Evolutionary conservation across 2,329 filamentous ascomycete genomes (phyloP), one percentile per base, ranked within the genome.

Genomic region (Botrytis tulipae): DNA sequence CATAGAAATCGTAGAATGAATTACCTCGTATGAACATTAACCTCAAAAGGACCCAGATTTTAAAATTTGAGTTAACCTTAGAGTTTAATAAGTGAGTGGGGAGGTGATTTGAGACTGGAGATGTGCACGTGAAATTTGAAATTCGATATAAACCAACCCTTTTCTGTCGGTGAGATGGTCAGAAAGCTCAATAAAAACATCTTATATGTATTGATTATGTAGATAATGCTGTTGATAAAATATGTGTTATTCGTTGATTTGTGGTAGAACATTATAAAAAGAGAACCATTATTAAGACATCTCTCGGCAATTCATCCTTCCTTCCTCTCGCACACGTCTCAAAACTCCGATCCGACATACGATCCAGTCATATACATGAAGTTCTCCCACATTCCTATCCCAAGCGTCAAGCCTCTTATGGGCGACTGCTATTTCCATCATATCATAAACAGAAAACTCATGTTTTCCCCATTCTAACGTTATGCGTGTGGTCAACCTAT

Each of bases 341-440:
- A 40, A 16, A 12, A 22, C 44, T 40, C 35, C 29, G 25, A 70
- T 63, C 54, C 66, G 61, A 61, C 44, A 73, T 73, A 72, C 72
- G 72, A 73, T 71, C 68, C 72, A 67, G 72, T 67, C 72, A 73
- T 73, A 72, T 61, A 60, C 44, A 57, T 68, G 66, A 25, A 57
- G n/a, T 40, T 67, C 10, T 25, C 51, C n/a, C n/a, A 29, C 18
- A 32, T 57, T 32, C 8, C 5, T 12, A 25, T 40, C 25, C 10
- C 18, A 57, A 68, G 25, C 65, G 25, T 48, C 62, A 72, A 68
- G 37, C 61, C 51, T 60, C 42, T 57, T 25, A 40, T 46, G 48
- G 18, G 70, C 40, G 51, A 68, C 40, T 48, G 46, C 22, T 42
- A 59, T 35, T 25, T 25, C 37, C 54, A 35, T 44, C 29, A 70